A percentile compares a stretch with the other conserved stretches of the same genome.
These are phyloP conservation scores for Tulasnella sp. DNA, from an alignment of 768 basidiomycete genomes.

Conservation along the genomic window DNA sequence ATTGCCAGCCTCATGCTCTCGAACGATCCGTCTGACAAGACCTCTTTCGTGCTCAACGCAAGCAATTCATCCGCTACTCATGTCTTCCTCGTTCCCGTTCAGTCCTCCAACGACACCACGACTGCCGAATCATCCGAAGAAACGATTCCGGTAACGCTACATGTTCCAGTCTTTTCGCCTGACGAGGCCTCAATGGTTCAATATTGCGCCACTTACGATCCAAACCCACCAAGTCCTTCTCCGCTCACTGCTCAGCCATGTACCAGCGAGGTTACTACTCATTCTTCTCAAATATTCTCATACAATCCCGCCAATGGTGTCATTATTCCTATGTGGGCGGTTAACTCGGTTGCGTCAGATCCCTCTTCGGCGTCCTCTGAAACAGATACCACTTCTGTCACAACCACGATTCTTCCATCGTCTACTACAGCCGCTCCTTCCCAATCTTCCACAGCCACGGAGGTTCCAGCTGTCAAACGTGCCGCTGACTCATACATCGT, in stretches of 20 bases:
- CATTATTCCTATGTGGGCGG: slow-evolving; percentile 42
- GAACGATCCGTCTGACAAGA: slow-evolving; percentile 20
- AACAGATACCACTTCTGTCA: slow-evolving; percentile 13
- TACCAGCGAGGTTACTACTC: slow-evolving; percentile 14
- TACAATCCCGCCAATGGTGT: slow-evolving; percentile 38
- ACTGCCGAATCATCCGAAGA: slow-evolving; percentile 16
- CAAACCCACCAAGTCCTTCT: slow-evolving; percentile 35
- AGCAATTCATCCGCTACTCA: slow-evolving; percentile 36
- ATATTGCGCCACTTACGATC: slow-evolving; percentile 52
- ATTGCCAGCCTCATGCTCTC: slow-evolving; percentile 34
- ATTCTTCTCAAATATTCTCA: slow-evolving; percentile 42
- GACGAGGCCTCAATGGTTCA: slow-evolving; percentile 26
- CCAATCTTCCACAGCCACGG: slow-evolving; percentile 18
- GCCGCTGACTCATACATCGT: background rate
- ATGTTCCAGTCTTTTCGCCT: slow-evolving; percentile 34
- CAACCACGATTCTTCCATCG: slow-evolving; percentile 11
- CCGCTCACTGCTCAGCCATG: slow-evolving; percentile 42
- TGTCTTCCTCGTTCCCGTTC: slow-evolving; percentile 30
- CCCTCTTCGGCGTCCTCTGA: slow-evolving; percentile 12
- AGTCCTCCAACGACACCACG: slow-evolving; percentile 13
- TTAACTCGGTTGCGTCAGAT: slow-evolving; percentile 22
- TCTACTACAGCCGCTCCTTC: slow-evolving; percentile 17
- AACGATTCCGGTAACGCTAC: slow-evolving; percentile 32
- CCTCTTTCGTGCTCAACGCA: slow-evolving; percentile 35
- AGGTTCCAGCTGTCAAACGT: background rate